A percentile compares a stretch with the other conserved stretches of the same genome.
Evolutionary conservation across 768 basidiomycete species (phyloP).

Genomic region (Amanita fuliginea): DNA sequence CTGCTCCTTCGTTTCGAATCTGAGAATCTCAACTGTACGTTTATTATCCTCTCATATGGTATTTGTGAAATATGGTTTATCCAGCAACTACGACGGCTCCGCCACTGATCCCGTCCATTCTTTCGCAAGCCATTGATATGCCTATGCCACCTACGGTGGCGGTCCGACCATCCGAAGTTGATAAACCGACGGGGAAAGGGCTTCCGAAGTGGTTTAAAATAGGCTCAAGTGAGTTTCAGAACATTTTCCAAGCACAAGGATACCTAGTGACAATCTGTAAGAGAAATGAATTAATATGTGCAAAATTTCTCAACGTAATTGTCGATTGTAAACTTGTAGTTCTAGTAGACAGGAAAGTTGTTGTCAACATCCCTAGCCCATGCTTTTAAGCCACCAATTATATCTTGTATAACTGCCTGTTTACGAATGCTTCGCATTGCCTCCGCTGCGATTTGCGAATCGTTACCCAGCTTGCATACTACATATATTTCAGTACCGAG

Average conservation of each 20-base stretch:
- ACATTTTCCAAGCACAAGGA: not conserved
- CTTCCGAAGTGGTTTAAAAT: slow-evolving; percentile 75
- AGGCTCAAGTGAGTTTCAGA: slow-evolving; percentile 43
- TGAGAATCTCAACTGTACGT: slow-evolving; percentile 55
- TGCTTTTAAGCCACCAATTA: slow-evolving; percentile 72
- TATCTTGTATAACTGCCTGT: slow-evolving; percentile 39
- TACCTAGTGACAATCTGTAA: not conserved
- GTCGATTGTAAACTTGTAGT: not conserved
- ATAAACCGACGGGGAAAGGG: slow-evolving; percentile 33
- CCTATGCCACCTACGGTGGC: slow-evolving; percentile 39
- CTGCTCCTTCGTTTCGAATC: slow-evolving; percentile 71
- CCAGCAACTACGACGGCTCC: slow-evolving; percentile 47
- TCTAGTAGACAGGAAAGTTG: slow-evolving; percentile 71
- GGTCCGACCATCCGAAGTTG: slow-evolving; percentile 6
- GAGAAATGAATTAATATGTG: not conserved
- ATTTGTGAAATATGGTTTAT: not conserved
- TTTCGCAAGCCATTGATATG: slow-evolving; percentile 52
- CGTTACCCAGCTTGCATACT: slow-evolving; percentile 85
- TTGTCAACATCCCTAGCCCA: slow-evolving; percentile 72
- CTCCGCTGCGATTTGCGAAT: slow-evolving; percentile 80
- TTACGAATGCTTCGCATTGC: slow-evolving; percentile 33
- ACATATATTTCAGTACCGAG: slow-evolving; percentile 33
- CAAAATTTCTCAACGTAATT: slow-evolving; percentile 7
- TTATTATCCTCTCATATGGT: not conserved
- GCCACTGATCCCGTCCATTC: slow-evolving; percentile 48